Conservation (phyloP, 2,329 filamentous ascomycete genomes). For the Scleromitrula shiraiana region DNA sequence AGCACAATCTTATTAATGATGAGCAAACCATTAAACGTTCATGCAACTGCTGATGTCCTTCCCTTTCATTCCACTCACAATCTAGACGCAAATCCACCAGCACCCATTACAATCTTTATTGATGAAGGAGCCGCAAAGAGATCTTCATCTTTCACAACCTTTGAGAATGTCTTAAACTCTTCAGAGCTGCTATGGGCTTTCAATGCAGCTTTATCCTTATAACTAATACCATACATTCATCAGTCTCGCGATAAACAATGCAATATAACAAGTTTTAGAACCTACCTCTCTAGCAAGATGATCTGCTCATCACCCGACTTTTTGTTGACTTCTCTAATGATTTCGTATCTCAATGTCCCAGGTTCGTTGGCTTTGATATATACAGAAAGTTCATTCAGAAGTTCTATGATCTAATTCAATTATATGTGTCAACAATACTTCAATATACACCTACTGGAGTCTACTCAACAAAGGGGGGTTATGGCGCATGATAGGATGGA, state of each 20-base stretch:
- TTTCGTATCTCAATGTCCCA: constrained; percentile 23
- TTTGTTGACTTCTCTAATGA: constrained; percentile 20
- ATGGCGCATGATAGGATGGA: neutral
- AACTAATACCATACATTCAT: constrained; percentile 13
- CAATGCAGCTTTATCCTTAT: constrained; percentile 24
- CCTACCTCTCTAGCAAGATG: constrained; percentile 26
- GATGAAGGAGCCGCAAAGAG: constrained; percentile 18
- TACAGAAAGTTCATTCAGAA: constrained; percentile 18
- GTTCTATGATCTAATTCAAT: constrained; percentile 20
- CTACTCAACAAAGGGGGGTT: neutral
- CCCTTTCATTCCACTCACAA: constrained; percentile 6
- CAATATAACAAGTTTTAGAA: neutral
- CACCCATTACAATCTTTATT: constrained; percentile 22
- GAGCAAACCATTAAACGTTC: neutral
- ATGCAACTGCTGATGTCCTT: neutral
- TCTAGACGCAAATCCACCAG: constrained; percentile 23
- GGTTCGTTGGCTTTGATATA: constrained; percentile 24
- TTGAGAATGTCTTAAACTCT: constrained; percentile 17
- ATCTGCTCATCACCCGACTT: constrained; percentile 24
- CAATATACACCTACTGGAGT: neutral
- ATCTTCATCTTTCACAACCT: constrained; percentile 20
- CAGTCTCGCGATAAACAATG: neutral
- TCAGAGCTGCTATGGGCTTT: constrained; percentile 20
- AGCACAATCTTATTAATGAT: no score
- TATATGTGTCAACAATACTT: constrained; percentile 1